Conservation (phyloP, 257 asterid species). For the Forsythia suspensa region DNA sequence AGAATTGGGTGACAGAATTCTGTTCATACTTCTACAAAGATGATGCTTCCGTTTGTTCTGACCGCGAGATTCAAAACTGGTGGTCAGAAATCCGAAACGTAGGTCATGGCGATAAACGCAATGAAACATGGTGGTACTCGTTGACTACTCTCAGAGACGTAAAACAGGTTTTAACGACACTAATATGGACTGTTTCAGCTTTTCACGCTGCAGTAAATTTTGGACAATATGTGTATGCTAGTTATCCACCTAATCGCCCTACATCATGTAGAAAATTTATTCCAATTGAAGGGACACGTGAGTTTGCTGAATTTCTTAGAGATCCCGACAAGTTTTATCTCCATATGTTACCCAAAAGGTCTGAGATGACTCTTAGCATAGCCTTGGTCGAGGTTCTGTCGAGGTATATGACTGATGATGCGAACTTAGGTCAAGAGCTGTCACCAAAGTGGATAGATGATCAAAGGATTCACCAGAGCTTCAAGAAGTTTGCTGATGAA, state of each 20-base stretch:
- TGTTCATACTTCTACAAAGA: conserved; percentile 38
- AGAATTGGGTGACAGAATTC: conserved; percentile 46
- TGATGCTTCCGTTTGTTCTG: conserved; percentile 35
- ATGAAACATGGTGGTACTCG: conserved; percentile 45
- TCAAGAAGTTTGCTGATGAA: conserved; percentile 35
- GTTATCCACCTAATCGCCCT: conserved; percentile 49
- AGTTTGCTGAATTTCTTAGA: conserved; percentile 47
- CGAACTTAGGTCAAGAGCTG: conserved; percentile 36
- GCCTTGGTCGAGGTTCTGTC: conserved; percentile 46
- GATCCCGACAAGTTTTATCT: conserved; percentile 44
- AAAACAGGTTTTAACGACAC: conserved; percentile 41
- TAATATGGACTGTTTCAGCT: conserved; percentile 46
- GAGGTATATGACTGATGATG: conserved; percentile 24
- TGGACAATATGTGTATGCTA: conserved; percentile 45
- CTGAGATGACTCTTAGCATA: conserved; percentile 40
- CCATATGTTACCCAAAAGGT: conserved; percentile 40
- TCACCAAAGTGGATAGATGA: conserved; percentile 39
- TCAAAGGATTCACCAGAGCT: conserved; percentile 33
- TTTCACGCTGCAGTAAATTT: conserved; percentile 47
- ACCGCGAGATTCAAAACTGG: conserved; percentile 49
- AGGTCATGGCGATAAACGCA: conserved; percentile 51
- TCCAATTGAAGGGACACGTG: conserved; percentile 50
- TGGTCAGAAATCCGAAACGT: conserved; percentile 46
- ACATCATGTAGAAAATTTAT: conserved; percentile 34
- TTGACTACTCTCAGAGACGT: conserved; percentile 39